Evolutionary conservation across 2,329 filamentous ascomycete genomes (phyloP).

Genomic region (Colletotrichum sp.): DNA sequence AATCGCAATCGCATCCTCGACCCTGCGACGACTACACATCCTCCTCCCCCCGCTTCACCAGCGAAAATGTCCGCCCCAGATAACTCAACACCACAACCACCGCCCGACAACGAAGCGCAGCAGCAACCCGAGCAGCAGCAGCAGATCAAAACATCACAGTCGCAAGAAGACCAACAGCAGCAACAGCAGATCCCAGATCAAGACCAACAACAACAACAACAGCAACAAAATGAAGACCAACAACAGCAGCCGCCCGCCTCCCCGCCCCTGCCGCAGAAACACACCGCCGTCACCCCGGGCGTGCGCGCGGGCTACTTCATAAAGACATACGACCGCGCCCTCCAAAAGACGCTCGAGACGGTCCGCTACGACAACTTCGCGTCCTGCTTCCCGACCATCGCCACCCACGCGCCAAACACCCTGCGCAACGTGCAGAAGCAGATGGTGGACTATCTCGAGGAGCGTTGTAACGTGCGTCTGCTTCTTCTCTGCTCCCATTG

Average conservation of each 20-base stretch:
- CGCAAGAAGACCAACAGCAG: background rate
- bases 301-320: slow-evolving; percentile 61
- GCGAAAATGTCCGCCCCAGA: background rate
- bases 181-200: background rate
- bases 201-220: background rate
- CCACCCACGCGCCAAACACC: slow-evolving; percentile 52
- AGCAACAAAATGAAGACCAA: background rate
- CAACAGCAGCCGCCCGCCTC: slow-evolving; percentile 29
- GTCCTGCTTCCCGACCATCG: slow-evolving; percentile 67
- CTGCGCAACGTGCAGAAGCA: slow-evolving; percentile 61
- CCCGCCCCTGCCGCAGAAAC: slow-evolving; percentile 44
- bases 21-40: background rate
- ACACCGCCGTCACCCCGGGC: slow-evolving; percentile 54
- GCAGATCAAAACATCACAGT: background rate
- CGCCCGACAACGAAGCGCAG: background rate
- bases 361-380: slow-evolving; percentile 63
- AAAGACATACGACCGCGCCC: slow-evolving; percentile 56
- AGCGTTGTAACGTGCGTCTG: slow-evolving; percentile 53
- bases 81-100: background rate
- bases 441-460: slow-evolving; percentile 61
- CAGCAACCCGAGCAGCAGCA: background rate
- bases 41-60: background rate
- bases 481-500: background rate
- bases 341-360: slow-evolving; percentile 42
- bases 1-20: background rate